phyloP scores from a whole-genome alignment of 2,329 filamentous ascomycete genomes.

The Ophiostoma tasmaniense region DNA sequence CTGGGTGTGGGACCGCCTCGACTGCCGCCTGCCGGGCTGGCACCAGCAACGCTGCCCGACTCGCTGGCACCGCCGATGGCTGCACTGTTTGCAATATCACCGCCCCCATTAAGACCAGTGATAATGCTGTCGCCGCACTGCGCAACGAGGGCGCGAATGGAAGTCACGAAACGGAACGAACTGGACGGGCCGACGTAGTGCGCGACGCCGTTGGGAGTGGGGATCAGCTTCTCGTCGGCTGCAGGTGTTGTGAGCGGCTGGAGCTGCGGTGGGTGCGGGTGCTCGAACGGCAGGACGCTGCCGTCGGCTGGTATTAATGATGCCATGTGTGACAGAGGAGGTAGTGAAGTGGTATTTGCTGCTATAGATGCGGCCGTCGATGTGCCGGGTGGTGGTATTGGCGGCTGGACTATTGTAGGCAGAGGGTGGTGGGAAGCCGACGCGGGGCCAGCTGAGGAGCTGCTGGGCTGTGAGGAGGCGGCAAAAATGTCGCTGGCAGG shows the following conservation, averaged over 20 bases:
- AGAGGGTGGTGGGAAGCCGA: not conserved
- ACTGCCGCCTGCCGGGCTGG: not conserved
- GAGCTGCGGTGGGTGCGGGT: conserved; percentile 1
- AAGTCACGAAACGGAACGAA: conserved; percentile 20
- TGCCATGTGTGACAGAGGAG: not conserved
- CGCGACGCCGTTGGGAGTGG: conserved; percentile 16
- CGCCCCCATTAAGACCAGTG: not conserved
- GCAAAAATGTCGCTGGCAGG: conserved; percentile 19
- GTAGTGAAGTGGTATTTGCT: not conserved
- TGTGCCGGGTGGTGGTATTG: conserved; percentile 7
- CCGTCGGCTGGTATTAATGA: not conserved
- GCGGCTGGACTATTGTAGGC: conserved; percentile 12
- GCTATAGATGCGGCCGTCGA: not conserved
- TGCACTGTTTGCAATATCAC: not conserved
- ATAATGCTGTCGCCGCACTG: conserved; percentile 16
- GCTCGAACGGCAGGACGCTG: not conserved
- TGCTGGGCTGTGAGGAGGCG: not conserved
- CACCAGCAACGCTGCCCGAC: not conserved
- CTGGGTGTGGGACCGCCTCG: not conserved
- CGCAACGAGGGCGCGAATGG: conserved; percentile 18
- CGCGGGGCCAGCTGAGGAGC: not conserved
- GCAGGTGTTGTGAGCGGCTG: not conserved
- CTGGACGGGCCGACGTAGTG: conserved; percentile 21
- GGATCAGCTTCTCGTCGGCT: conserved; percentile 19
- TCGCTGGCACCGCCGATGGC: not conserved